Evolutionary conservation across 106 monocot genomes (phyloP).

Genomic region (Alisma plantagoaquatica): DNA sequence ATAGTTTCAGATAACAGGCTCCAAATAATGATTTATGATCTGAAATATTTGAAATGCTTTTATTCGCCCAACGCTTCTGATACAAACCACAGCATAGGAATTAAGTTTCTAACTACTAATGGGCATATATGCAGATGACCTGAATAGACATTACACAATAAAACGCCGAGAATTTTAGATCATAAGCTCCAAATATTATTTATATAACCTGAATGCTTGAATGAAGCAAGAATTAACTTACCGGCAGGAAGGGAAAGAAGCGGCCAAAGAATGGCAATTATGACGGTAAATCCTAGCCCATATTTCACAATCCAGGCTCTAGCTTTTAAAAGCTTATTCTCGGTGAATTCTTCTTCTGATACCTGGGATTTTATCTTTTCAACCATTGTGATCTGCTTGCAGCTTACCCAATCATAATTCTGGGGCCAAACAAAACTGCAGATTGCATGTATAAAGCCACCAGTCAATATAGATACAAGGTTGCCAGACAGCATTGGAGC

Average conservation of each 20-base stretch:
- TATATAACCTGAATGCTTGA: too few relatives aligned
- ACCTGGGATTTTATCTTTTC: slow-evolving; percentile 43
- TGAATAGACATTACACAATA: too few relatives aligned
- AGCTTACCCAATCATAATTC: slow-evolving; percentile 81
- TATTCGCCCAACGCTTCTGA: too few relatives aligned
- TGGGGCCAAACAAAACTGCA: slow-evolving; percentile 66
- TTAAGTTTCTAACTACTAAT: too few relatives aligned
- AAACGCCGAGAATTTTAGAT: too few relatives aligned
- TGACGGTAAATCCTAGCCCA: slow-evolving; percentile 62
- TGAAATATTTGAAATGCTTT: too few relatives aligned
- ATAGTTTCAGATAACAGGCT: too few relatives aligned
- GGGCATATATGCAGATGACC: too few relatives aligned
- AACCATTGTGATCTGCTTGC: slow-evolving; percentile 72
- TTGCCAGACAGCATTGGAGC: slow-evolving; percentile 98
- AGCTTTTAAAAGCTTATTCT: slow-evolving; percentile 72
- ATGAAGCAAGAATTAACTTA: slow-evolving; percentile 11
- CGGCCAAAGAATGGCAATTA: slow-evolving; percentile 83
- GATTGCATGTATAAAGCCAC: slow-evolving; percentile 68
- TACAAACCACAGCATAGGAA: too few relatives aligned
- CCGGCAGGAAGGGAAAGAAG: slow-evolving; percentile 82
- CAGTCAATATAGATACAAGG: slow-evolving; percentile 70
- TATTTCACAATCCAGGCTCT: slow-evolving; percentile 86
- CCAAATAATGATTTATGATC: too few relatives aligned
- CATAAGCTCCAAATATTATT: too few relatives aligned
- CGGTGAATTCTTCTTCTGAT: slow-evolving; percentile 75